Evolutionary conservation across 768 basidiomycete species (phyloP).

Genomic region (Termitomyces sp.): DNA sequence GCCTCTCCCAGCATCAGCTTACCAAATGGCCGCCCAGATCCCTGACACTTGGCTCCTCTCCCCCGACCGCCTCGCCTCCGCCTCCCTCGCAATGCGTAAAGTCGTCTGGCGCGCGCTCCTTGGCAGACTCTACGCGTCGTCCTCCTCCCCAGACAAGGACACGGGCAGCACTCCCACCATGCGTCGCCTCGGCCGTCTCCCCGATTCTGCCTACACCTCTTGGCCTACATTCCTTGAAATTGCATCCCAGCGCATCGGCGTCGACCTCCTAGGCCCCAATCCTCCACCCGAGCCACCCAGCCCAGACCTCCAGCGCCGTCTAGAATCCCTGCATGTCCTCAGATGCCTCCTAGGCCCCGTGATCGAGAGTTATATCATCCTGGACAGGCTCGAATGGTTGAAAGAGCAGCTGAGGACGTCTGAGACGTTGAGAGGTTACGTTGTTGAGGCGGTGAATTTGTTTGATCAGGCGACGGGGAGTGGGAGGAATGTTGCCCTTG

Average conservation of each 20-base stretch:
- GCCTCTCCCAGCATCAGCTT: constrained; percentile 42
- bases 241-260: constrained; percentile 23
- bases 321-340: constrained; percentile 59
- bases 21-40: constrained; percentile 69
- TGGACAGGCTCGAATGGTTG: constrained; percentile 60
- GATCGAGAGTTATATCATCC: constrained; percentile 58
- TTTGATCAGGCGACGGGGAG: constrained; percentile 73
- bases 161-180: constrained; percentile 35
- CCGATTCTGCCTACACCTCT: constrained; percentile 39
- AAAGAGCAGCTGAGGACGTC: constrained; percentile 26
- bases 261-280: constrained; percentile 10
- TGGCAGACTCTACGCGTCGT: constrained; percentile 15
- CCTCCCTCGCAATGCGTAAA: constrained; percentile 56
- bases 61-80: constrained; percentile 23
- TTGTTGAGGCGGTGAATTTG: constrained; percentile 50
- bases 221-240: constrained; percentile 41
- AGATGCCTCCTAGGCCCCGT: constrained; percentile 66
- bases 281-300: constrained; percentile 9
- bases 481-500: constrained; percentile 64
- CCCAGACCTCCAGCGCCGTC: constrained; percentile 25
- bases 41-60: constrained; percentile 55
- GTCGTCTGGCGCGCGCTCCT: constrained; percentile 69
- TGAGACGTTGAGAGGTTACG: constrained; percentile 1
- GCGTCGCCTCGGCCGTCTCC: constrained; percentile 41
- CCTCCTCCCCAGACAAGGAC: constrained; percentile 3